Evolutionary conservation across 306 rosid genomes (phyloP).

Genomic region (Gastrolobium bilobum): DNA sequence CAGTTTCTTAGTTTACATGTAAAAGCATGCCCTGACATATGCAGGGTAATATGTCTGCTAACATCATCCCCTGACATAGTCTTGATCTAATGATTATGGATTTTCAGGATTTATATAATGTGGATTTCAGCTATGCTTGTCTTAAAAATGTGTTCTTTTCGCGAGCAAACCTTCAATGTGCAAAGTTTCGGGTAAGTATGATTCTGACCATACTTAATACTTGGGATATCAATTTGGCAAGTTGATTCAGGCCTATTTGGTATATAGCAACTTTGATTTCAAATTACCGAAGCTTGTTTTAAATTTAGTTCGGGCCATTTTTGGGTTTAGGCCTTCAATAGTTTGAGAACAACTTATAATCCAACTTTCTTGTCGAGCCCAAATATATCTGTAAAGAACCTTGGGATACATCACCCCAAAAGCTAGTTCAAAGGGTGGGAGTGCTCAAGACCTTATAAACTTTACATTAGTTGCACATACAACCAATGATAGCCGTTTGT

Average conservation of each 20-base stretch:
- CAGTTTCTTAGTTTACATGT: constrained; percentile 37
- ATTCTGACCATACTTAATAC: constrained; percentile 20
- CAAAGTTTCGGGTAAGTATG: constrained; percentile 88
- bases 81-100: constrained; percentile 41
- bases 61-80: constrained; percentile 28
- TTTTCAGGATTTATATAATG: constrained; percentile 84
- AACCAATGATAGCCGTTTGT: too few species aligned
- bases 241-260: constrained; percentile 31
- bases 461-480: too few species aligned
- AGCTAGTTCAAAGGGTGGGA: too few species aligned
- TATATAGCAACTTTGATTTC: constrained; percentile 11
- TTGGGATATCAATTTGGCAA: constrained; percentile 36
- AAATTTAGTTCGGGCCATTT: constrained; percentile 37
- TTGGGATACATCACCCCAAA: too few species aligned
- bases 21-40: not conserved
- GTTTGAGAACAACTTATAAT: constrained; percentile 1
- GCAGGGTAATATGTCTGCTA: constrained; percentile 32
- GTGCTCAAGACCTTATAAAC: too few species aligned
- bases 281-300: constrained; percentile 34
- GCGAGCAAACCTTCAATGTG: constrained; percentile 87
- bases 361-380: constrained; percentile 27
- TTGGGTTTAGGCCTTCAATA: constrained; percentile 36
- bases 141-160: constrained; percentile 89
- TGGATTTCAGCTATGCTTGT: constrained; percentile 97
- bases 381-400: too few species aligned